Base-by-base conservation (phyloP, 768 basidiomycete species). In the Kwoniella sp. region DNA sequence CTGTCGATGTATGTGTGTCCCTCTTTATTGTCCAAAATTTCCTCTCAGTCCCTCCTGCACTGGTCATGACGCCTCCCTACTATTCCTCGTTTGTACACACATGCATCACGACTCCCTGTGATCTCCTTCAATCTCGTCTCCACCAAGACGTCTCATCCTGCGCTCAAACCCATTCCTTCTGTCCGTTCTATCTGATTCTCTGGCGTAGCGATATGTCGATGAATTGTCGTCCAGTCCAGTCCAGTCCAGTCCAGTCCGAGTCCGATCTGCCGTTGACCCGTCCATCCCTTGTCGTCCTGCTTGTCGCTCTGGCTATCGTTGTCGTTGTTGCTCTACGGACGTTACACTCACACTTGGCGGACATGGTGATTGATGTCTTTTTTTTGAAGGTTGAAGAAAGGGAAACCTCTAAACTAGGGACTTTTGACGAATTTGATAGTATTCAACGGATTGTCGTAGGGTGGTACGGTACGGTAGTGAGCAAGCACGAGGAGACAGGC, bases 291-390 rank as follows among this genome's bases (percentile, higher is more conserved):
- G 33, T 33, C 6, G 17, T 19, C 44, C 49, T 51, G 36, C 46
- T 33, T 13, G 40, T 19, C 40, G 40, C 17, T 30, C 50, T 52
- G 40, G 33, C 17, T 19, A 15, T 44, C 40, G 40, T 19, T 19
- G 40, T 44, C 17, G 40, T 19, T 44, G 40, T 44, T 15, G 40
- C 40, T 44, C 49, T 40, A 29, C 9, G 27, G 19, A 22, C 17
- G 21, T 27, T n/a, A n/a, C 52, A 71, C 73, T 69, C 58, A 74
- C 73, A 60, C 63, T 74, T 74, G 65, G 72, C 72, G 66, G 73
- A 74, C 73, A 74, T 74, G 48, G 69, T 74, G 58, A 49, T 36
- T 68, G 46, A 37, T 57, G 47, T 66, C 58, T 44, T 48, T 47
- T 47, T 56, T 62, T 63, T 66, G 62, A 68, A 50, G 68, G 65